Evolutionary conservation across 768 basidiomycete species (phyloP), one percentile per base, ranked within the genome.

Genomic region (Macrolepiota dolichaula): DNA sequence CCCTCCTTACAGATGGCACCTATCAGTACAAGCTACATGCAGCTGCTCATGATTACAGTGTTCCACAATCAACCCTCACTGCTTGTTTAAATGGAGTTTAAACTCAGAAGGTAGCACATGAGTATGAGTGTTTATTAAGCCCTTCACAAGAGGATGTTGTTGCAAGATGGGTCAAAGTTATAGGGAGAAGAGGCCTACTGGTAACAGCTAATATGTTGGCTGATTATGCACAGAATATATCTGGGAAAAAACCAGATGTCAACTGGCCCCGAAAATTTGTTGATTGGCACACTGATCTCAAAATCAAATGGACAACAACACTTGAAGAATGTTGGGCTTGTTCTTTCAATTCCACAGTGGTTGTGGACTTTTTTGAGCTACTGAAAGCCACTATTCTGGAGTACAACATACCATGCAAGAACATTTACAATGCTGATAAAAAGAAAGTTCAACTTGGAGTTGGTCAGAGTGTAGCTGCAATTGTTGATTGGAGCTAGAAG

Each of bases 341-440:
- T 3, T 11, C 38, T 17, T 10, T 40, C 3, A 40, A 40, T 17
- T 12, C 10, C 3, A 40, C 38, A 12, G 12, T 12, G 2, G 38
- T 17, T 17, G 17, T 12, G 13, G 10, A 17, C 38, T 40, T 40
- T 17, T 40, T 40, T 40, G 3, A 40, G 17, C 38, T 40, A 3
- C 17, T 40, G 10, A 40, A 3, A 12, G 38, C 10, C 17, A 17
- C 17, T 40, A 40, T 40, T 12, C 12, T 11, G 10, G 38, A 60
- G 42, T 60, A 37, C 29, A 32, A 27, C 12, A 63, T 63, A n/a
- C 32, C n/a, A 7, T 29, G 29, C 5, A 24, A 36, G 19, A 63
- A 63, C 24, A 64, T 58, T 13, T 64, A 64, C 36, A 64, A 64
- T 40, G 55, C 55, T 37, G 59, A 64, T 51, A 49, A 62, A 24